Evolutionary conservation across 2,329 filamentous ascomycete genomes (phyloP).

Genomic region (Hymenoscyphus albidus): DNA sequence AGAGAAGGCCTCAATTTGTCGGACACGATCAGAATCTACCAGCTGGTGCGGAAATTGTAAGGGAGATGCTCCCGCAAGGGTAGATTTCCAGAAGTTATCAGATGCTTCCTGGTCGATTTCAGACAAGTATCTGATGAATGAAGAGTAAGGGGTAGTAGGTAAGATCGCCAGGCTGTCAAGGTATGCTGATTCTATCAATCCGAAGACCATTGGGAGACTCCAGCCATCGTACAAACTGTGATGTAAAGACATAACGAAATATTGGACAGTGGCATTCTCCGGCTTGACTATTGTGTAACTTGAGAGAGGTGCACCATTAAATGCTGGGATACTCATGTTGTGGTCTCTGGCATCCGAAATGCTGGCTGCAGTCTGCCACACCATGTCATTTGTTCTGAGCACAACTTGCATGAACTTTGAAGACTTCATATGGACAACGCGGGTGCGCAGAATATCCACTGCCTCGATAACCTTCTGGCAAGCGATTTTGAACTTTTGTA

Average conservation of each 20-base stretch:
- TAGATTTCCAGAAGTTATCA: conserved; percentile 14
- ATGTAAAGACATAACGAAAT: conserved; percentile 48
- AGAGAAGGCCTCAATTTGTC: background rate
- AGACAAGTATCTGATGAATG: conserved; percentile 44
- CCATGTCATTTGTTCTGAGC: conserved; percentile 10
- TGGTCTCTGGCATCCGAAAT: background rate
- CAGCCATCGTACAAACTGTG: conserved; percentile 51
- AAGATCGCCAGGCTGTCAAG: conserved; percentile 29
- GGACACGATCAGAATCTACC: conserved; percentile 41
- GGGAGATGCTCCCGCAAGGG: conserved; percentile 9
- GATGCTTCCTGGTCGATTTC: conserved; percentile 29
- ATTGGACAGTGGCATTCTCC: conserved; percentile 19
- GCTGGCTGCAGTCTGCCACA: conserved; percentile 9
- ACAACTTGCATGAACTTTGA: conserved; percentile 29
- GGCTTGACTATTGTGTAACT: conserved; percentile 17
- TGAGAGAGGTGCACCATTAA: conserved; percentile 15
- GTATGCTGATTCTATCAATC: conserved; percentile 11
- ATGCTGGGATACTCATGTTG: background rate
- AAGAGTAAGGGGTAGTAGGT: conserved; percentile 1
- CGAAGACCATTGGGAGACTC: conserved; percentile 34
- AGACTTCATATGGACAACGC: conserved; percentile 21
- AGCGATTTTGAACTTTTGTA: conserved; percentile 9
- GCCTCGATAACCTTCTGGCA: conserved; percentile 35
- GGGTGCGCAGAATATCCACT: conserved; percentile 17
- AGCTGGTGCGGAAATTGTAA: conserved; percentile 37